Evolutionary conservation across 2,329 filamentous ascomycete genomes (phyloP).

Genomic region (Helicocarpus griseus): DNA sequence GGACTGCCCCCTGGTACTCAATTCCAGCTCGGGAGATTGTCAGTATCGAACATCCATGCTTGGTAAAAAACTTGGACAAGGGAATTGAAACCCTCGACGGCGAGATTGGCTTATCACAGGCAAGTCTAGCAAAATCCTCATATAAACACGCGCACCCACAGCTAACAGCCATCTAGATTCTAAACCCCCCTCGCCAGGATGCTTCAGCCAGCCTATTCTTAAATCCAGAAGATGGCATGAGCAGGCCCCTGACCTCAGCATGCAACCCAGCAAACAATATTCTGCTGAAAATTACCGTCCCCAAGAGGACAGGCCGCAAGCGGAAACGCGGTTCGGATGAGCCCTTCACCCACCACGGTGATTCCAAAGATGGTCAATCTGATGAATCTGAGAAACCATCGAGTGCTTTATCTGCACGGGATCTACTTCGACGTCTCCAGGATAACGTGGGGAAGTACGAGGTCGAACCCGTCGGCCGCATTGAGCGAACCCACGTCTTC

Average conservation of each 20-base stretch:
- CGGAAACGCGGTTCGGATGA: constrained; percentile 67
- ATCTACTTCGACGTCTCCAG: constrained; percentile 53
- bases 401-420: constrained; percentile 39
- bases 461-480: constrained; percentile 59
- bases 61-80: constrained; percentile 55
- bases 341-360: constrained; percentile 47
- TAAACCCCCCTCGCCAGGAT: constrained; percentile 37
- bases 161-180: constrained; percentile 26
- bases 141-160: neutral
- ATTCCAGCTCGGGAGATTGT: constrained; percentile 47
- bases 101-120: constrained; percentile 44
- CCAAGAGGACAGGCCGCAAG: constrained; percentile 76
- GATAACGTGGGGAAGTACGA: constrained; percentile 61
- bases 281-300: constrained; percentile 75
- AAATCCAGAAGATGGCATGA: constrained; percentile 67
- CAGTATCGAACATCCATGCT: constrained; percentile 57
- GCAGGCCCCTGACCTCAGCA: constrained; percentile 67
- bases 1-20: constrained; percentile 38
- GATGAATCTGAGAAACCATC: constrained; percentile 23
- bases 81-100: constrained; percentile 55
- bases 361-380: constrained; percentile 21
- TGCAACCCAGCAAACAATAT: constrained; percentile 71
- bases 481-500: constrained; percentile 78
- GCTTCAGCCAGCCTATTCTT: constrained; percentile 59
- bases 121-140: constrained; percentile 21